Percentiles rank a stretch among this genome's conserved stretches.
Evolutionary conservation across 2,329 filamentous ascomycete species (phyloP).

Genomic region (Tricladium varicosporioides): DNA sequence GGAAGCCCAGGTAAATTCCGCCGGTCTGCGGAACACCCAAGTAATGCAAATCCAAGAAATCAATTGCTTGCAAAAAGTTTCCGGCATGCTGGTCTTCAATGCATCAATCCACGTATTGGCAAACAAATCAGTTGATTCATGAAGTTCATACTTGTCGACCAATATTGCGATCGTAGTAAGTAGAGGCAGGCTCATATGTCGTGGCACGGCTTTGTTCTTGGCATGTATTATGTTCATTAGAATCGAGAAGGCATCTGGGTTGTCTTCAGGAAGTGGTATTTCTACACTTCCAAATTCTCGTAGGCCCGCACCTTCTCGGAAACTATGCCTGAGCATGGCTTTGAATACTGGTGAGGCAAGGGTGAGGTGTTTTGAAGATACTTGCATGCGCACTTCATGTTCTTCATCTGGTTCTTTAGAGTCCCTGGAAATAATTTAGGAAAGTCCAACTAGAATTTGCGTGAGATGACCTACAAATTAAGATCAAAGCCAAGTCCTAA

Average conservation of each 20-base stretch:
- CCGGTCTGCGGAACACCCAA: conserved; percentile 16
- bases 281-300: conserved; percentile 17
- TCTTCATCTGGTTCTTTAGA: neutral
- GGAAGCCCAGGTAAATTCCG: conserved; percentile 13
- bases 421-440: neutral
- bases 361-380: conserved; percentile 24
- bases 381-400: conserved; percentile 16
- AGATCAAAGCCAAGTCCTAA: neutral
- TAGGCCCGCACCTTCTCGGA: conserved; percentile 23
- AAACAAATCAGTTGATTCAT: conserved; percentile 2
- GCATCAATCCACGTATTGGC: conserved; percentile 11
- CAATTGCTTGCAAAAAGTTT: conserved; percentile 6
- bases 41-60: conserved; percentile 17
- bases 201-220: conserved; percentile 25
- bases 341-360: conserved; percentile 30
- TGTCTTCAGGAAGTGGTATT: conserved; percentile 33
- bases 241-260: conserved; percentile 32
- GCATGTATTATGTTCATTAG: conserved; percentile 35
- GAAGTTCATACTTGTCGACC: conserved; percentile 30
- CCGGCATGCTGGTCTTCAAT: conserved; percentile 3
- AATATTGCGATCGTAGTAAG: conserved; percentile 32
- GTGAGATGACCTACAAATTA: conserved; percentile 4
- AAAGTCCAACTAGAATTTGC: no score
- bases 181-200: conserved; percentile 23
- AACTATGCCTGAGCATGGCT: conserved; percentile 27